Conservation (phyloP, 805 yeast genomes). For the Saccharomycopsis fibuligera region DNA sequence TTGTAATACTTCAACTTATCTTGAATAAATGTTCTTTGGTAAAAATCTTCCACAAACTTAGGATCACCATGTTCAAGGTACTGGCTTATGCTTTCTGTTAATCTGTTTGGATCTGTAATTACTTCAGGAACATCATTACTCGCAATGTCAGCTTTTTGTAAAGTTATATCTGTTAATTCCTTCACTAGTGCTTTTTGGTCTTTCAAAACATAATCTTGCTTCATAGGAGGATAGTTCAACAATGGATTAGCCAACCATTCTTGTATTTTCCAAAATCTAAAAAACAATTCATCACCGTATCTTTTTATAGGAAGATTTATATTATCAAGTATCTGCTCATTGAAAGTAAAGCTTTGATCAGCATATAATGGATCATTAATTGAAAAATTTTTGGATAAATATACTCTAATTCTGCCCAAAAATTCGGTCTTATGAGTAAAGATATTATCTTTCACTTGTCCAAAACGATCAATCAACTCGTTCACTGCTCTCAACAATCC, state of each 20-base stretch:
- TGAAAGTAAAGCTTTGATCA: slow-evolving; percentile 4
- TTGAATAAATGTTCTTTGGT: slow-evolving; percentile 1
- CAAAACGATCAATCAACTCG: slow-evolving; percentile 1
- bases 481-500: slow-evolving; percentile 1
- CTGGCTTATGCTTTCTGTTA: background rate
- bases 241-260: slow-evolving; percentile 12
- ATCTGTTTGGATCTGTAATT: background rate
- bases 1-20: slow-evolving; percentile 10
- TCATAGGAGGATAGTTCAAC: background rate
- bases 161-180: background rate
- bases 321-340: background rate
- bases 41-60: slow-evolving; percentile 6
- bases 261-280: slow-evolving; percentile 4
- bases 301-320: background rate
- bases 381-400: slow-evolving; percentile 4
- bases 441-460: background rate
- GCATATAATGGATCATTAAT: slow-evolving; percentile 9
- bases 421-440: background rate
- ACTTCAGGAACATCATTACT: background rate
- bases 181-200: slow-evolving; percentile 4
- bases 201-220: slow-evolving; percentile 5
- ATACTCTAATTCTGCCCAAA: slow-evolving; percentile 3
- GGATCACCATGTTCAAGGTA: slow-evolving; percentile 3
- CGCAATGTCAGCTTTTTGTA: background rate
- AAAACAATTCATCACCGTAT: background rate